phyloP scores from a whole-genome alignment of 2,329 filamentous ascomycete genomes.

The Fusarium sublunatum region DNA sequence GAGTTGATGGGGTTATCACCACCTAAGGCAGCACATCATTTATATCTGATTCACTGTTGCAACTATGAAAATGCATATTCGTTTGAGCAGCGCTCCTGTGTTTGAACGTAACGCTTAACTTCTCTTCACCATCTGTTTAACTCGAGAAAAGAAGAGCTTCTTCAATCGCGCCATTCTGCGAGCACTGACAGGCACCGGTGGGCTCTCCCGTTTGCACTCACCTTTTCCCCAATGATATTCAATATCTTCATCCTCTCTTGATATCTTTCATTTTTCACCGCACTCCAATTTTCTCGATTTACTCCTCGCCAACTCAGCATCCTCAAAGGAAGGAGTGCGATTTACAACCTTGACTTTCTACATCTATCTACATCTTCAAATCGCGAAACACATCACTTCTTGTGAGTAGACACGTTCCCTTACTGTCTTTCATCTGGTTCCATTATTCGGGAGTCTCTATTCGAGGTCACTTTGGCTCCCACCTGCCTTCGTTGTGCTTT shows the following conservation, averaged over 20 bases:
- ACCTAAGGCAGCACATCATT: too few species aligned
- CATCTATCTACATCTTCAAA: slow-evolving; percentile 11
- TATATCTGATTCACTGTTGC: too few species aligned
- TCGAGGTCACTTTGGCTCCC: not conserved
- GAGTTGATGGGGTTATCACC: too few species aligned
- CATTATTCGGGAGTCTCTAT: not conserved
- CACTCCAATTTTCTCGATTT: not conserved
- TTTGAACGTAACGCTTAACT: too few species aligned
- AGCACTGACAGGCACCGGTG: slow-evolving; percentile 9
- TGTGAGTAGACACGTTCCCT: slow-evolving; percentile 2
- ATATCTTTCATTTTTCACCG: not conserved
- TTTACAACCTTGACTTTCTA: slow-evolving; percentile 9
- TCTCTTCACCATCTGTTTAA: too few species aligned
- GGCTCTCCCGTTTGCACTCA: slow-evolving; percentile 1
- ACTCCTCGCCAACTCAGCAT: not conserved
- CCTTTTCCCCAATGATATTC: not conserved
- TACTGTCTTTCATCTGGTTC: not conserved
- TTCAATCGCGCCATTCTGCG: not conserved
- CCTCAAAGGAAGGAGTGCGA: slow-evolving; percentile 4
- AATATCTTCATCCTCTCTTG: slow-evolving; percentile 1
- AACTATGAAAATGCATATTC: too few species aligned
- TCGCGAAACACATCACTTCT: slow-evolving; percentile 15
- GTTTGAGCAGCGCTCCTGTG: not conserved
- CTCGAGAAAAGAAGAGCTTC: too few species aligned
- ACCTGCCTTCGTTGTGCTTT: not conserved